A percentile compares a stretch with the other conserved stretches of the same genome.
Evolutionary conservation across 768 basidiomycete species (phyloP).

Genomic region (Trametes elegans): DNA sequence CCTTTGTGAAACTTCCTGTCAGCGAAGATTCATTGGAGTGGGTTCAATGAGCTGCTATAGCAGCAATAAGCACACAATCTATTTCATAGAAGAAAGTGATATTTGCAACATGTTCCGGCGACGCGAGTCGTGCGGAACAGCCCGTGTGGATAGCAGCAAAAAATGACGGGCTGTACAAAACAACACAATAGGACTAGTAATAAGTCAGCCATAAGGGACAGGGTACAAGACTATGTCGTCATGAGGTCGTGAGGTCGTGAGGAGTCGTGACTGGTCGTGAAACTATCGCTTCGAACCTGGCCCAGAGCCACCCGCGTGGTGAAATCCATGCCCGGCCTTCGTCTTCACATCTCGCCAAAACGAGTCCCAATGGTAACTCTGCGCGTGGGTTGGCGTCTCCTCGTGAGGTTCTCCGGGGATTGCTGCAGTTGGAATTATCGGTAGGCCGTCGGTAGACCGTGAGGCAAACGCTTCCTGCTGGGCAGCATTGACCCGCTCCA

Average conservation of each 20-base stretch:
- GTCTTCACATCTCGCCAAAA: constrained; percentile 46
- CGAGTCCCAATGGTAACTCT: constrained; percentile 37
- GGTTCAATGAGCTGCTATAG: no score
- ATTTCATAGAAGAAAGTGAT: no score
- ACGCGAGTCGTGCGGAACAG: no score
- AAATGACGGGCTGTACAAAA: not conserved
- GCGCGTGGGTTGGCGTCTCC: not conserved
- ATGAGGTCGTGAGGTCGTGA: constrained; percentile 8
- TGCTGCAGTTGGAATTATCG: not conserved
- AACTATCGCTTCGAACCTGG: not conserved
- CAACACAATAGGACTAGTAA: constrained; percentile 13
- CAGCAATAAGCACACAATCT: no score
- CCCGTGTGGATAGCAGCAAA: no score
- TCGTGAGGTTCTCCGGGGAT: not conserved
- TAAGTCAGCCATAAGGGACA: constrained; percentile 8
- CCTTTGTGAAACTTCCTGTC: no score
- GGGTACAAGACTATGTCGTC: not conserved
- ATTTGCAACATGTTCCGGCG: no score
- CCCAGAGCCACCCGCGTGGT: not conserved
- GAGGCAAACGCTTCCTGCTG: constrained; percentile 48
- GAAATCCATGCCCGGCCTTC: constrained; percentile 28
- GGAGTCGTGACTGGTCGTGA: constrained; percentile 5
- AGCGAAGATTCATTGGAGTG: no score
- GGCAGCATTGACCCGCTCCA: constrained; percentile 58
- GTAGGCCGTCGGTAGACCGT: constrained; percentile 11